Percentiles rank a stretch among this genome's conserved stretches.
Conservation (phyloP, 148 eudicot species). For the Vaccinium vitisidaea region DNA sequence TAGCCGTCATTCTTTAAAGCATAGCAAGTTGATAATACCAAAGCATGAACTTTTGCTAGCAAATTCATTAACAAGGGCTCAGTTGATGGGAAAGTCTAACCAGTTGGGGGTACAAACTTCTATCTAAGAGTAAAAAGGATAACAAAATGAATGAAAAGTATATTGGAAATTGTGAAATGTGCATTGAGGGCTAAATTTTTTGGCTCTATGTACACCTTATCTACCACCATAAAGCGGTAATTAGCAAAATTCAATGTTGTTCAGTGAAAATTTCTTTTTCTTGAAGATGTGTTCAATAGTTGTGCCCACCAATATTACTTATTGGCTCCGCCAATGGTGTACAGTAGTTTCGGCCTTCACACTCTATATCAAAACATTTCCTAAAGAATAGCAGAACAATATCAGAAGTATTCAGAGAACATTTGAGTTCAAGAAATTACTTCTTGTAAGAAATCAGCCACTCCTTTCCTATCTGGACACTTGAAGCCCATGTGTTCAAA, state of each 20-base stretch:
- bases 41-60: neutral
- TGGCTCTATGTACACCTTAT: neutral
- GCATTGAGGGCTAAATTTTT: neutral
- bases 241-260: neutral
- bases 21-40: neutral
- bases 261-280: neutral
- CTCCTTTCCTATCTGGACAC: constrained; percentile 25
- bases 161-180: neutral
- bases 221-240: neutral
- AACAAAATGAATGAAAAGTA: neutral
- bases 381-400: too few species aligned
- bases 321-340: neutral
- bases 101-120: neutral
- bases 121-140: neutral
- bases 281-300: neutral
- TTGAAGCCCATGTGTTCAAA: constrained; percentile 26
- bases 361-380: neutral
- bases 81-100: neutral
- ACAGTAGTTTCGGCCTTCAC: neutral
- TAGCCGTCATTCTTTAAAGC: too few species aligned
- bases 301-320: neutral
- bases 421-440: constrained; percentile 9
- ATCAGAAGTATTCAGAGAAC: neutral
- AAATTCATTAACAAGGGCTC: neutral
- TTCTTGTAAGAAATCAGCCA: constrained; percentile 27